Evolutionary conservation across 2,329 filamentous ascomycete genomes (phyloP), one percentile per base, ranked within the genome.

Genomic region (Trichoderma brevicompactum): DNA sequence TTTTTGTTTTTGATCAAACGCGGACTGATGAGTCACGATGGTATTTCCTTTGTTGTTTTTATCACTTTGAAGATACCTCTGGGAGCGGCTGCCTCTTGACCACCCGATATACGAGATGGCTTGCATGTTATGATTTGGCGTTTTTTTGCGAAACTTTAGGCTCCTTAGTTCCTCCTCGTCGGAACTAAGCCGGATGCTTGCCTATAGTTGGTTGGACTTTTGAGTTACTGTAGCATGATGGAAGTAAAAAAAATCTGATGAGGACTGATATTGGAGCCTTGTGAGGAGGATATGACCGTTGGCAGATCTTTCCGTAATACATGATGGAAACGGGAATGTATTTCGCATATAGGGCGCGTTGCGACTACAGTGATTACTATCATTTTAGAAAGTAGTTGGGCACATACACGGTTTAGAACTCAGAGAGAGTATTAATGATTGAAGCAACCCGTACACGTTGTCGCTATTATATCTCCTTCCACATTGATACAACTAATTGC

Each of bases 11-110:
- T 53, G 38, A 13, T 56, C 32, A 43, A 43, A 32, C 36, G 36
- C 55, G 43, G 17, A 34, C 48, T 61, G 64, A 61, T 59, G 55
- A 41, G 50, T 53, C 43, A 49, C 65, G 52, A 49, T 41, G 12
- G 52, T 7, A n/a, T 55, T 28, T 69, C 66, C 34, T 52, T 54
- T 69, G 56, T 60, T 15, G 40, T 69, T 58, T 58, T 69, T 68
- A 55, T 69, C 63, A 61, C 65, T 68, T 67, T 67, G 62, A 74
- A 71, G 71, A 76, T 76, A 75, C 75, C 74, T 72, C 46, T 54
- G 62, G 64, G 66, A 60, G 64, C 66, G 69, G 69, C 58, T 66
- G 63, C 66, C 59, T 72, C 43, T 59, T 67, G 68, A 72, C 69
- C 65, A 49, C 68, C 66, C 50, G 19, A 17, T 49, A 58, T 65